Base-by-base conservation (phyloP, 2,329 filamentous ascomycete genomes). In the Neopestalotiopsis clavispora region DNA sequence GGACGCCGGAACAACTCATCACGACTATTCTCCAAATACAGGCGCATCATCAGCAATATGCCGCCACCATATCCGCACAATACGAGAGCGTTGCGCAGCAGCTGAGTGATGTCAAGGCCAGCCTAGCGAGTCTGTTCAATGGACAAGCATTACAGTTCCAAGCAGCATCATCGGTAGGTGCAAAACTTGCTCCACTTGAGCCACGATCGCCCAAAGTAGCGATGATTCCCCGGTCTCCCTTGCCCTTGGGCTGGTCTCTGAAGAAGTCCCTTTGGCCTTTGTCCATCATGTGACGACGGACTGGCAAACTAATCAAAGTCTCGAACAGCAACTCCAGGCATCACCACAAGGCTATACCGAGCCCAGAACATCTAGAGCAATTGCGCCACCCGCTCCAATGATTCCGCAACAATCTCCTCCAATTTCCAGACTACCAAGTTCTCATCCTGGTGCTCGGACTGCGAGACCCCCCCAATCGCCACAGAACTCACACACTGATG, bases 1-100 rank as follows among this genome's bases (percentile, higher is more conserved):
- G 75, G 66, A 75, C 75, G 17, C 72, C 77, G 60, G 79, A 79
- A 65, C 77, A 81, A 70, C 76, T 81, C 68, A 75, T 81, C 66
- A 72, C 74, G 61, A 77, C 78, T 65, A 79, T 81, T 67, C 72
- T 80, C 45, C 73, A 78, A 70, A 74, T 80, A 60, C 79, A 80
- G 64, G 72, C 72, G 67, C 75, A 78, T 69, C 77, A 80, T 69
- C 75, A 77, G 60, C 77, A 80, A 67, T 76, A 79, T 67, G 71
- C 79, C 64, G 75, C 74, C 20, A 74, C 76, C 56, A 75, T 81
- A 68, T 78, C 77, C 45, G 73, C 75, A 17, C 79, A 79, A 69
- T 78, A 77, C 67, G 75, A 78, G 34, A 72, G 70, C 62, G 77
- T 80, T 67, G 76, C 71, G 67, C 76, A 76, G 65, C 79, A 81